Evolutionary conservation across 495 filamentous ascomycete genomes (phyloP), one percentile per base, ranked within the genome.

Genomic region (Penicillium soppii): DNA sequence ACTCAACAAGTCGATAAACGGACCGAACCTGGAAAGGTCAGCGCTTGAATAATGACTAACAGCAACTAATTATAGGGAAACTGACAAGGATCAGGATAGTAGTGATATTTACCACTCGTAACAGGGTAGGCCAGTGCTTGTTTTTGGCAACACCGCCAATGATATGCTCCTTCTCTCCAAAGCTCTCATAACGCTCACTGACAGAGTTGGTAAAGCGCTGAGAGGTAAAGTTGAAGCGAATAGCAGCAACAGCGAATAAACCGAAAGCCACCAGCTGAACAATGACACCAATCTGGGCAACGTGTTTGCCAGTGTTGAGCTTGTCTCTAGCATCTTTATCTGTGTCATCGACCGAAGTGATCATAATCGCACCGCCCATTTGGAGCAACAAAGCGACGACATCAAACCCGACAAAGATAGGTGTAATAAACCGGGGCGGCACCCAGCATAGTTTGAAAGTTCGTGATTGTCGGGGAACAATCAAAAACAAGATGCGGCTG

Each of bases 1-100:
- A 89, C 65, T 89, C 86, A 5, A 86, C 61, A 19, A 84, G 65
- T 32, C 86, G 75, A 56, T 85, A 87, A 15, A 87, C 50, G 16
- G 73, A 80, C 8, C 87, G 77, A 7, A 87, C 61, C 76, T 80
- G 22, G 26, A 17, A 22, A 6, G 12, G 30, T 56, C 15, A 47
- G 42, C 16, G 12, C 41, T 22, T 15, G 22, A 8, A 30, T 6
- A 20, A 17, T 4, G 6, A 23, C 7, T 4, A 16, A 17, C 49
- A n/a, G n/a, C n/a, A n/a, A n/a, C n/a, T n/a, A n/a, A n/a, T 25
- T 16, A 25, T 1, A 7, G 30, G 5, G 33, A 25, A 25, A 58
- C 71, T 48, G 56, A 78, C 75, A 50, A 89, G 50, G 52, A 89
- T 87, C 20, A 87, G 62, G 2, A 57, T 54, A 26, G 72, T 77